phyloP scores from a whole-genome alignment of 2,329 filamentous ascomycete genomes.

The Cladosporium halotolerans region DNA sequence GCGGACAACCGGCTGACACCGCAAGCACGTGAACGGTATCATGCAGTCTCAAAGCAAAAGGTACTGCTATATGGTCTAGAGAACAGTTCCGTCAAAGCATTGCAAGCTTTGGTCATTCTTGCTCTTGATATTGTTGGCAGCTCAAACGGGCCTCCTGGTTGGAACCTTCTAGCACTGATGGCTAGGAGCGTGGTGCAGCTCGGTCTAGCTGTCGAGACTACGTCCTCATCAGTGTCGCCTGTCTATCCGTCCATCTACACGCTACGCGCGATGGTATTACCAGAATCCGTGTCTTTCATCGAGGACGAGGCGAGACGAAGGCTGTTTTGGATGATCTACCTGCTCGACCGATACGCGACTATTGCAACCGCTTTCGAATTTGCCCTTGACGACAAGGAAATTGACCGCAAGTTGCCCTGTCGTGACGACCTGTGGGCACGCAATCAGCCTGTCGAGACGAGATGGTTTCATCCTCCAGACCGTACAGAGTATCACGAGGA shows the following conservation, averaged over 20 bases:
- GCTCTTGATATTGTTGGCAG: slow-evolving; percentile 78
- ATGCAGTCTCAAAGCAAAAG: slow-evolving; percentile 74
- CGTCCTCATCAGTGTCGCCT: slow-evolving; percentile 70
- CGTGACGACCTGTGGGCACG: slow-evolving; percentile 79
- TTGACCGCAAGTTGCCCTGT: slow-evolving; percentile 80
- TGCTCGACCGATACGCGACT: slow-evolving; percentile 84
- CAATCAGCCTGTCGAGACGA: slow-evolving; percentile 76
- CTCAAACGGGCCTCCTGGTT: slow-evolving; percentile 84
- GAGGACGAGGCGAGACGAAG: slow-evolving; percentile 81
- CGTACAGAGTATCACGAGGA: slow-evolving; percentile 46
- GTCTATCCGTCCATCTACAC: slow-evolving; percentile 84
- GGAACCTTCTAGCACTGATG: slow-evolving; percentile 86
- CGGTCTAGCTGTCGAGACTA: slow-evolving; percentile 75
- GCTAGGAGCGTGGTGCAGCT: slow-evolving; percentile 84
- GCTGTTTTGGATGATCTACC: slow-evolving; percentile 90
- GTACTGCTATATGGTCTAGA: slow-evolving; percentile 84
- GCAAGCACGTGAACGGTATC: slow-evolving; percentile 66
- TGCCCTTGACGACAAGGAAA: slow-evolving; percentile 79
- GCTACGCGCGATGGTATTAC: slow-evolving; percentile 73
- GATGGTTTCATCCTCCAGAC: slow-evolving; percentile 60
- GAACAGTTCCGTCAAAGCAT: slow-evolving; percentile 78
- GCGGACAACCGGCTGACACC: slow-evolving; percentile 68
- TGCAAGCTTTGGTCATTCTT: slow-evolving; percentile 82
- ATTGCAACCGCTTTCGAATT: slow-evolving; percentile 91
- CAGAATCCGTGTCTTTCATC: slow-evolving; percentile 76